A percentile compares a stretch with the other conserved stretches of the same genome.
These are phyloP conservation scores for Aaosphaeria pasadenensis DNA, from an alignment of 2,329 filamentous ascomycete genomes.

Conservation along the genomic window DNA sequence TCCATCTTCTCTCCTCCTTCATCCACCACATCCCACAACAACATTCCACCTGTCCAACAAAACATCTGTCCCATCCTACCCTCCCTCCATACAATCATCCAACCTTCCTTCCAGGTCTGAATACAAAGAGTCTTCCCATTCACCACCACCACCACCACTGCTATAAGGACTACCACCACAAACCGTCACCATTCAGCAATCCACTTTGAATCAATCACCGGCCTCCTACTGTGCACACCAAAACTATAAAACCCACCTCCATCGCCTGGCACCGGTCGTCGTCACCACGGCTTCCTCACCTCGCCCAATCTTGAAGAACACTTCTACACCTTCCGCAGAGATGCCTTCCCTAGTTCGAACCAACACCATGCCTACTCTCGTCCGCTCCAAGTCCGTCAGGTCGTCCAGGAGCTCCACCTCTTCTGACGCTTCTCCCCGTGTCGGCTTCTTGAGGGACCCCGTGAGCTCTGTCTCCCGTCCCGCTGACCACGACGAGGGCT, in stretches of 20 bases:
- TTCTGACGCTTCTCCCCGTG: constrained; percentile 30
- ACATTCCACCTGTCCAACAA: not conserved
- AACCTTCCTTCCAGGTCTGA: too few species aligned
- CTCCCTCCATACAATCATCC: constrained; percentile 1
- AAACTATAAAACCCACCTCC: too few species aligned
- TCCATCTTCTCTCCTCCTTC: not conserved
- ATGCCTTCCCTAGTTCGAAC: constrained; percentile 23
- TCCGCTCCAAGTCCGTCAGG: constrained; percentile 15
- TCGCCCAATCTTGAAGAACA: constrained; percentile 30
- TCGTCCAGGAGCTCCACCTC: constrained; percentile 15
- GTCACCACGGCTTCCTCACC: constrained; percentile 29
- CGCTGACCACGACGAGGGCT: constrained; percentile 41
- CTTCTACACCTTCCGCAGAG: constrained; percentile 17
- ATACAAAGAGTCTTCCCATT: too few species aligned
- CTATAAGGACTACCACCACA: constrained; percentile 7
- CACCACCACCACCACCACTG: constrained; percentile 1
- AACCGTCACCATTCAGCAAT: not conserved
- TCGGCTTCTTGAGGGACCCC: constrained; percentile 36
- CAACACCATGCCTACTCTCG: constrained; percentile 32
- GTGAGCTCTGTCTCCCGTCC: constrained; percentile 41
- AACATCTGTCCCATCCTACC: constrained; percentile 3
- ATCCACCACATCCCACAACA: not conserved
- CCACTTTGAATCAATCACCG: too few species aligned
- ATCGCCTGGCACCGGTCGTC: too few species aligned
- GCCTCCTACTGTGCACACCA: too few species aligned